Base-by-base conservation (phyloP, 441 rosid genomes). In the Mallotus repandus region DNA sequence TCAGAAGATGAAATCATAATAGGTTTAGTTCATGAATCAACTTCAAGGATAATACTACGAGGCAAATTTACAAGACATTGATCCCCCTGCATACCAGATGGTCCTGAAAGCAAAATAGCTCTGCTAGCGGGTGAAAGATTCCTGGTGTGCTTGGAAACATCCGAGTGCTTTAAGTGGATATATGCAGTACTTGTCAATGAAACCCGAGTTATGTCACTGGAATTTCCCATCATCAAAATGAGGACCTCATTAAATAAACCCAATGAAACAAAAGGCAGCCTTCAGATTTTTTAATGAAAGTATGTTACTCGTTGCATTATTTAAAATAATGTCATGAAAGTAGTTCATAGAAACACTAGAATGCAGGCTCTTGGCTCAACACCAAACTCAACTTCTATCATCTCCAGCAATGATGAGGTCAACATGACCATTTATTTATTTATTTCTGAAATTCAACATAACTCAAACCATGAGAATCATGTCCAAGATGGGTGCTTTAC, bases 91-190 rank as follows among this genome's bases (percentile, higher is more conserved):
- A 54, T 89, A 96, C 99, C 98, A 10, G 97, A 85, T 29, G 94
- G 90, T 67, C 98, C 99, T 4, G 97, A 90, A 46, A 96, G 89
- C 84, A 96, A 84, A 83, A 96, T 93, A 61, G 93, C 84, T 74
- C 87, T 86, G 73, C 99, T 90, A 6, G 94, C 98, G 71, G 98
- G 97, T 35, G 98, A 85, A 75, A 96, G 98, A 74, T 96, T 91
- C 77, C 99, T 81, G 0, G 92, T 92, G 76, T 96, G 97, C 88
- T 85, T 90, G 8, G 97, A 93, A 76, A 96, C 84, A 66, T 96
- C 97, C 3, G 75, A 77, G 77, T 91, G 89, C 87, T 90, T 93
- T 66, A 96, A 79, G 76, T 93, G 98, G 69, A 93, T 93, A 77
- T 77, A 83, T 63, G 99, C 99, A 65, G 96, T 91, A 81, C 94